These are phyloP conservation scores for Candida gorgasii DNA, from an alignment of 805 yeast species.

Conservation along the genomic window DNA sequence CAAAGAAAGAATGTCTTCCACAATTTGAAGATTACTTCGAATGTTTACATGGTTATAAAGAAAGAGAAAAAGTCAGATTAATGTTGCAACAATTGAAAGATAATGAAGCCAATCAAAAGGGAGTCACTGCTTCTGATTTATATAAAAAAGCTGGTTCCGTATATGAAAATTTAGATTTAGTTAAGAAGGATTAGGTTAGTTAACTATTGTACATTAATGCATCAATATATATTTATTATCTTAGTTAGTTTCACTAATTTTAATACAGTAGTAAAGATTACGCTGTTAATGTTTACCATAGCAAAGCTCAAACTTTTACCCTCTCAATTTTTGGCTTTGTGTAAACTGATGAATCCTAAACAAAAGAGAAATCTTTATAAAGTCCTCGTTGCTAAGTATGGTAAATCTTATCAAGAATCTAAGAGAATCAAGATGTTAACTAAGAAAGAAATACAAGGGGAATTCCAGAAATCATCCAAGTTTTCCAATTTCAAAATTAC, in stretches of 20 bases:
- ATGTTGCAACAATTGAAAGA: conserved; percentile 49
- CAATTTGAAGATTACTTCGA: conserved; percentile 47
- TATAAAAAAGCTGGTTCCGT: conserved; percentile 42
- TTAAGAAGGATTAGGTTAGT: conserved; percentile 17
- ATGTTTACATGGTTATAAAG: conserved; percentile 48
- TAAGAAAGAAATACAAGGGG: too few species aligned
- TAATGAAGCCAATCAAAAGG: conserved; percentile 40
- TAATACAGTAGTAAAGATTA: too few species aligned
- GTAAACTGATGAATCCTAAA: background rate
- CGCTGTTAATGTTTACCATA: too few species aligned
- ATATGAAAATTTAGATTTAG: conserved; percentile 46
- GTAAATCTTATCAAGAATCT: too few species aligned
- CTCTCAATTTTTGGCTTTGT: conserved; percentile 4
- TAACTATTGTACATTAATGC: conserved; percentile 8
- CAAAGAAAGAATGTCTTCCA: conserved; percentile 44
- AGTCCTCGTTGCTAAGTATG: background rate
- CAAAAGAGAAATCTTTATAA: background rate
- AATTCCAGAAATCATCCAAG: background rate
- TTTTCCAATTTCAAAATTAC: background rate
- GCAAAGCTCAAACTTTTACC: too few species aligned
- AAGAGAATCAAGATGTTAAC: too few species aligned
- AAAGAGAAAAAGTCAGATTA: conserved; percentile 45
- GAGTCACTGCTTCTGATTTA: conserved; percentile 44
- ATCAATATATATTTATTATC: conserved; percentile 1
- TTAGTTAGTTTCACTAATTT: too few species aligned